Base-by-base conservation (phyloP, 179 eudicot genomes). In the Drosera spatulata region DNA sequence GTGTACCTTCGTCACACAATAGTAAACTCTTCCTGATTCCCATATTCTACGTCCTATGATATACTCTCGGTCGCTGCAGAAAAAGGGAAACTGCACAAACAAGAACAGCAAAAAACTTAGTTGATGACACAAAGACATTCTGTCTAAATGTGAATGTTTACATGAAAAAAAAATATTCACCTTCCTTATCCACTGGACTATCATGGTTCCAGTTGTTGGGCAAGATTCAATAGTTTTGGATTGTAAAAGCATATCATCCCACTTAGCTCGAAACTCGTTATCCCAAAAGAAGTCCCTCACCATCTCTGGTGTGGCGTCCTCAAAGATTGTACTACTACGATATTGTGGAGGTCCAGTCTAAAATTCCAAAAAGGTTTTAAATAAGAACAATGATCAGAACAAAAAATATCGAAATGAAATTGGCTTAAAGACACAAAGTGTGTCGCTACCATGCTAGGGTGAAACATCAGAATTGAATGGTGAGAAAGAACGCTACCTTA, bases 1-100 rank as follows among this genome's bases (percentile, higher is more conserved):
- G 51, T 49, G 44, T 77, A 90, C 99, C 99, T 93, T 93, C 39
- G 99, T 93, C 70, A 93, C 86, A 22, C 97, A 90, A 73, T 89
- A 93, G 67, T 75, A 93, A 37, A 91, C 70, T 69, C 88, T 72
- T 65, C 73, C 93, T 0, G 84, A 72, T 53, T 90, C 88, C 99
- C 99, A 93, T 65, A 90, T 93, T 56, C 97, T 82, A 38, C 99
- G 85, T 39, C 94, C 95, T 22, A 93, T 77, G 7, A 73, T 85
- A 75, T 90, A 90, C 71, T 93, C 99, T 71, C 99, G 74, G 68
- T 93, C 88, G 41, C 97, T 93, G 70, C 99, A 93, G 82, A 90
- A 93, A 69, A 90, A 83, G 3, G 99, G 98, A 66, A 91, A 91
- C 98, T 91, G 95, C 69, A 64, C 63, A 49, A 61, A 39, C 39